These are phyloP conservation scores for Elongisporangium anandrum DNA, from an alignment of 352 stramenopile species.

Conservation along the genomic window DNA sequence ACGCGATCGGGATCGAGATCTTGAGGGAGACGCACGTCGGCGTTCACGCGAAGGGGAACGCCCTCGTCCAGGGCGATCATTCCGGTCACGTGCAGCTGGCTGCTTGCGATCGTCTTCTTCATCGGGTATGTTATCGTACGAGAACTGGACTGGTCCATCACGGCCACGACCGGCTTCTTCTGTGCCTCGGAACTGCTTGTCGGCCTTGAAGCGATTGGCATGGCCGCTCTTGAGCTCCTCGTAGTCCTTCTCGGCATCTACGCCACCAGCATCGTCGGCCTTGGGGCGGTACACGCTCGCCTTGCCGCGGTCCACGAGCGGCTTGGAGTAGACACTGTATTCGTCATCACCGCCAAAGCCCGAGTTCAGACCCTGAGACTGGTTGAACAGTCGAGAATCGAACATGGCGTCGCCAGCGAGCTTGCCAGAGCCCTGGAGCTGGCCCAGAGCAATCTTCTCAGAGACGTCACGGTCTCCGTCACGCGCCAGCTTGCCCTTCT, in stretches of 20 bases:
- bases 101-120: slow-evolving; percentile 21
- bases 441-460: slow-evolving; percentile 98
- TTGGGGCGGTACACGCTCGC: slow-evolving; percentile 89
- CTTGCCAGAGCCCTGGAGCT: slow-evolving; percentile 88
- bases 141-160: slow-evolving; percentile 86
- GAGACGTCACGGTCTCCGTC: slow-evolving; percentile 97
- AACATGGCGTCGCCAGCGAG: slow-evolving; percentile 89
- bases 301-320: slow-evolving; percentile 92
- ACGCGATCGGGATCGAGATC: slow-evolving; percentile 6
- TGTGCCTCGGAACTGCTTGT: slow-evolving; percentile 86
- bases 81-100: slow-evolving; percentile 8
- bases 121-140: slow-evolving; percentile 50
- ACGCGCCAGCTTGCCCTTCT: slow-evolving; percentile 88
- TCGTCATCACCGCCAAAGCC: slow-evolving; percentile 98
- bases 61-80: slow-evolving; percentile 10
- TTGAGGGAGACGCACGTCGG: slow-evolving; percentile 5
- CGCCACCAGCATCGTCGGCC: slow-evolving; percentile 77
- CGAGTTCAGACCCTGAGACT: slow-evolving; percentile 93
- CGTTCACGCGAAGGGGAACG: slow-evolving; percentile 8
- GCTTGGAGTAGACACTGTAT: slow-evolving; percentile 98
- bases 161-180: slow-evolving; percentile 52
- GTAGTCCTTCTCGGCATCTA: slow-evolving; percentile 87
- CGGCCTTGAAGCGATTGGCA: slow-evolving; percentile 84
- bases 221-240: slow-evolving; percentile 86
- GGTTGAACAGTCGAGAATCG: slow-evolving; percentile 98